Evolutionary conservation across 164 flowering plant species (phyloP).

Genomic region (Liriodendron chinense): DNA sequence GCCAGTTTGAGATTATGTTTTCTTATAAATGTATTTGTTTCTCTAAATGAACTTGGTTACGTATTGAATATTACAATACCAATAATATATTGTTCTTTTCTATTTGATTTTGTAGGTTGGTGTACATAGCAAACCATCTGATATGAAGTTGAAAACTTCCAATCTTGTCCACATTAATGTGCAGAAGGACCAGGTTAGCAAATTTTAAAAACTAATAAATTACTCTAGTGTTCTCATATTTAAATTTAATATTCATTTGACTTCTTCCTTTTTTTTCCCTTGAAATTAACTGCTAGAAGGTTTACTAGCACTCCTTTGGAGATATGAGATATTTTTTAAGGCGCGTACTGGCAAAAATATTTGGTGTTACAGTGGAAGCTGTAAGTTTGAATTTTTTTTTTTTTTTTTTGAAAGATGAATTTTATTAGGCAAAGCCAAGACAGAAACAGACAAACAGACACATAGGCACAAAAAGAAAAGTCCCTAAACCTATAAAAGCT

Average conservation of each 20-base stretch:
- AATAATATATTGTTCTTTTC: slow-evolving; percentile 8
- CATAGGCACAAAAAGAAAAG: no score
- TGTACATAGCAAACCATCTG: slow-evolving; percentile 57
- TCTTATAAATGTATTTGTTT: neutral
- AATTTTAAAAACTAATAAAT: neutral
- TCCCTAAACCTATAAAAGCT: no score
- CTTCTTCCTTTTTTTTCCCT: neutral
- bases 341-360: no score
- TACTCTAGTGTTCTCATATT: neutral
- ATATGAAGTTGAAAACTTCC: slow-evolving; percentile 61
- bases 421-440: no score
- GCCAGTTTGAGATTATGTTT: neutral
- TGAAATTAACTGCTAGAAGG: no score
- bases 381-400: no score
- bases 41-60: neutral
- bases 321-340: no score
- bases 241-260: no score
- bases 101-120: slow-evolving; percentile 63
- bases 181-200: slow-evolving; percentile 60
- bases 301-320: no score
- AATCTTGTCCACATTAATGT: slow-evolving; percentile 70
- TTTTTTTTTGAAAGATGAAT: no score
- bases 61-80: neutral
- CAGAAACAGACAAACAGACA: no score
- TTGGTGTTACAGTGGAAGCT: no score